A percentile compares a stretch with the other conserved stretches of the same genome.
phyloP scores from a whole-genome alignment of 73 alveolate genomes.

The Tetrahymena elliotti region DNA sequence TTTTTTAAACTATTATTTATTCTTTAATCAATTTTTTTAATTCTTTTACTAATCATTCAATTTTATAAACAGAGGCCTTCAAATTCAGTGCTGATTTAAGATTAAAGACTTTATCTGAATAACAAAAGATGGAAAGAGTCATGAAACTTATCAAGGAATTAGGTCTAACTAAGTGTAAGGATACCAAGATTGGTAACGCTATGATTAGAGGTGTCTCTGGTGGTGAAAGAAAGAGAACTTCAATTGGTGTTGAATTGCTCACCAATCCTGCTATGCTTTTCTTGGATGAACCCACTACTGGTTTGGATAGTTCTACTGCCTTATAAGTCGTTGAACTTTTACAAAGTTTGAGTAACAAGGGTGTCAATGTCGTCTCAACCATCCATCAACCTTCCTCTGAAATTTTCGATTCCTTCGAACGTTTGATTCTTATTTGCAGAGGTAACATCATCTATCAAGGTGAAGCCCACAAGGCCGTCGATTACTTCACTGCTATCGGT shows the following conservation, averaged over 20 bases:
- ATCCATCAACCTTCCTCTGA: conserved; percentile 82
- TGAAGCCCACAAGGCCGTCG: conserved; percentile 54
- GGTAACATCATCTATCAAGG: conserved; percentile 70
- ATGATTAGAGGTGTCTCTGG: conserved; percentile 73
- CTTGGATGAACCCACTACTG: conserved; percentile 85
- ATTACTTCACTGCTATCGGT: conserved; percentile 53
- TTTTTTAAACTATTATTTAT: neutral
- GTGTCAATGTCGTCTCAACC: conserved; percentile 68
- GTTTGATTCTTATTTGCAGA: conserved; percentile 51
- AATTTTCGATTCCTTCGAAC: conserved; percentile 59
- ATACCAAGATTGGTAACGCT: conserved; percentile 69
- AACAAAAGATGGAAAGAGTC: conserved; percentile 51
- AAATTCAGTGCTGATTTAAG: conserved; percentile 55
- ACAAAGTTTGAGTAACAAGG: conserved; percentile 45
- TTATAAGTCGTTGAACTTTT: conserved; percentile 49
- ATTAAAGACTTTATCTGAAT: conserved; percentile 15
- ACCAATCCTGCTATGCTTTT: conserved; percentile 75
- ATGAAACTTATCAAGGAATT: conserved; percentile 55
- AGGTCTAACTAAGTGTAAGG: conserved; percentile 63
- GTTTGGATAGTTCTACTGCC: conserved; percentile 78
- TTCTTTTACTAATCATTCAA: neutral
- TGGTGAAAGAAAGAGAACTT: conserved; percentile 79
- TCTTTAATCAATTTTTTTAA: neutral
- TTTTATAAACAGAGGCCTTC: conserved; percentile 32
- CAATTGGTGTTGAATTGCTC: conserved; percentile 76